Evolutionary conservation across 345 rosid genomes (phyloP), one percentile per base, ranked within the genome.

Genomic region (Linum trigynum): DNA sequence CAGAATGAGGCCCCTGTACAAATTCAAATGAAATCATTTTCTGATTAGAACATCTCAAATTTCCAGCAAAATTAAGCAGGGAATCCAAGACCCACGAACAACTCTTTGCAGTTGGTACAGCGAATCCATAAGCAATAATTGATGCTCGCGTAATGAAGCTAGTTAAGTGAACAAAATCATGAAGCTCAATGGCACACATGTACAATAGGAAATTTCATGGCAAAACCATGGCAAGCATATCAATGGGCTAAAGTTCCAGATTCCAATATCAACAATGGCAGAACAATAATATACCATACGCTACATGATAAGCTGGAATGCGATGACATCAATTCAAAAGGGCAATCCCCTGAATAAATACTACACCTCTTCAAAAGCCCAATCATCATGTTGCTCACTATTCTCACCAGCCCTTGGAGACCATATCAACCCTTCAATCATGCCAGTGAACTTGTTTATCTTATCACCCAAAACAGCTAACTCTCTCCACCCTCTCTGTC

Each of bases 401-500:
- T 70, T 15, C 55, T 83, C 95, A 65, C 88, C 61, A 56, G 84
- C 68, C 76, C 78, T 91, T 14, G 98, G 98, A 59, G 98, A 91
- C 96, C 96, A 91, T 79, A 91, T 88, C 57, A 88, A 72, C 68
- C 96, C 98, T 81, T 91, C 98, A 67, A 91, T 79, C 95, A 91
- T 84, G 63, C 98, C 91, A 0, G 85, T 80, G 67, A 91, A 82
- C 81, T 91, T 91, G 83, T 86, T 86, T 71, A 88, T 76, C 72
- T 81, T 91, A 72, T 91, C 94, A 16, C 98, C 96, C 72, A 91
- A 81, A 65, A 81, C 72, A 74, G 96, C 91, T 68, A 91, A 75
- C 69, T 91, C 98, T 64, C 96, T 82, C 98, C 98, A 91, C 61
- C 98, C 90, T 78, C 90, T 80, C 78, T 91, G 98, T 62, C 98